Evolutionary conservation across 164 flowering plant species (phyloP), one percentile per base, ranked within the genome.

Genomic region (Macadamia tetraphylla): DNA sequence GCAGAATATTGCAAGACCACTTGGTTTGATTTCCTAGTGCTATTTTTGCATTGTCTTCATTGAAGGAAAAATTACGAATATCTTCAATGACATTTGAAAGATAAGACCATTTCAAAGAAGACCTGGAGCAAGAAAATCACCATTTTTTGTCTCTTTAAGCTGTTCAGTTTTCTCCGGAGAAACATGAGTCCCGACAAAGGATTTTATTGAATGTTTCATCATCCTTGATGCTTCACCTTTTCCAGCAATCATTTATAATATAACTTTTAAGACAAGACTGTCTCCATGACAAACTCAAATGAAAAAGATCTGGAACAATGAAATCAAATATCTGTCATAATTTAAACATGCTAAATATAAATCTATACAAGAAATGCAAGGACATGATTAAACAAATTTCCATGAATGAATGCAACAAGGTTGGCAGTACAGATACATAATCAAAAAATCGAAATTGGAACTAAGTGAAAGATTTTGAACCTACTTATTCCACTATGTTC

Each of bases 101-200:
- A 14, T 53, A 11, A 53, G 15, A 53, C 6, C 18, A 2, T 53
- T 14, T 2, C 57, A 1, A 58, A 67, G 49, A 23, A 58, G 30
- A 44, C 2, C 51, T 8, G 13, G 13, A 11, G 51, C 12, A 32
- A 32, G 65, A 55, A 60, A 42, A 35, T 80, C 73, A 92, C 97
- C 97, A 73, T 70, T 68, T 83, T 80, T 88, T 60, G 76, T 65
- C 77, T 80, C 86, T 77, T 84, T 82, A 43, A 86, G 84, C 82
- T 82, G 78, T 63, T 84, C 86, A 70, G 80, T 75, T 58, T 81
- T 81, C 29, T 82, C 88, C 58, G 86, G 75, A 78, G 83, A 82
- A 63, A 86, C 49, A 64, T 87, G 89, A 78, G 70, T 80, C 46
- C 85, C 86, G 35, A 89, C 80, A 31, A 87, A 74, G 62, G 94